These are phyloP conservation scores for Dryadomyces quercivorus DNA, from an alignment of 2,329 filamentous ascomycete genomes.

Conservation along the genomic window DNA sequence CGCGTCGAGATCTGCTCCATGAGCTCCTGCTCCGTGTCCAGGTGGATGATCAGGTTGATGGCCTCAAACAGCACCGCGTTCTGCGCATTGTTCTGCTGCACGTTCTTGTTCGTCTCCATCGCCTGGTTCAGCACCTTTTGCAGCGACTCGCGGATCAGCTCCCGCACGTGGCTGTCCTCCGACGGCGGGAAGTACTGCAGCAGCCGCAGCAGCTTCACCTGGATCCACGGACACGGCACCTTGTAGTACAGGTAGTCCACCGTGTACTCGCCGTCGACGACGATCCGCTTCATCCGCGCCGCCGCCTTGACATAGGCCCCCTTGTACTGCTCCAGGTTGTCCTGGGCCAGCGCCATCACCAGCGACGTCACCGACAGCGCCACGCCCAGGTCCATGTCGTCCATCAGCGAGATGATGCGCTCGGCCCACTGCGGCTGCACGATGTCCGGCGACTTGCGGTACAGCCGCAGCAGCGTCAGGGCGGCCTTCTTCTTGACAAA, in stretches of 20 bases:
- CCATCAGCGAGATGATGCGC: constrained; percentile 97
- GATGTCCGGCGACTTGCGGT: constrained; percentile 87
- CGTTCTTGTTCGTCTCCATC: constrained; percentile 91
- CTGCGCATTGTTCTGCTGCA: constrained; percentile 98
- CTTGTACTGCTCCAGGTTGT: constrained; percentile 87
- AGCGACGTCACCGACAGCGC: constrained; percentile 91
- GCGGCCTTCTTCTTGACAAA: constrained; percentile 99
- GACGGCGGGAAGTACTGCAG: constrained; percentile 95
- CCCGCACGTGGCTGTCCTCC: constrained; percentile 83
- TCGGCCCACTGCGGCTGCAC: constrained; percentile 96
- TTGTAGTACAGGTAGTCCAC: constrained; percentile 97
- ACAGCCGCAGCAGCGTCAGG: constrained; percentile 80
- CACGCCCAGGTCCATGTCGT: constrained; percentile 87
- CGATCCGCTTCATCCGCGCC: constrained; percentile 73
- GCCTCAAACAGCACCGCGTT: constrained; percentile 97
- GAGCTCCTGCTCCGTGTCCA: constrained; percentile 85
- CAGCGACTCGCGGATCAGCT: constrained; percentile 82
- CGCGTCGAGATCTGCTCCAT: constrained; percentile 94
- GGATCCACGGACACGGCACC: constrained; percentile 97
- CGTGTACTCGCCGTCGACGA: constrained; percentile 81
- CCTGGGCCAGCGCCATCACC: constrained; percentile 87
- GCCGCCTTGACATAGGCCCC: constrained; percentile 92
- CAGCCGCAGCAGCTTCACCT: constrained; percentile 83
- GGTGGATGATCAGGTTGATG: constrained; percentile 94
- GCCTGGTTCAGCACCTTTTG: constrained; percentile 85